Percentiles rank a stretch among this genome's conserved stretches.
These are phyloP conservation scores for Collariella sp. DNA, from an alignment of 495 filamentous ascomycete genomes.

Conservation along the genomic window DNA sequence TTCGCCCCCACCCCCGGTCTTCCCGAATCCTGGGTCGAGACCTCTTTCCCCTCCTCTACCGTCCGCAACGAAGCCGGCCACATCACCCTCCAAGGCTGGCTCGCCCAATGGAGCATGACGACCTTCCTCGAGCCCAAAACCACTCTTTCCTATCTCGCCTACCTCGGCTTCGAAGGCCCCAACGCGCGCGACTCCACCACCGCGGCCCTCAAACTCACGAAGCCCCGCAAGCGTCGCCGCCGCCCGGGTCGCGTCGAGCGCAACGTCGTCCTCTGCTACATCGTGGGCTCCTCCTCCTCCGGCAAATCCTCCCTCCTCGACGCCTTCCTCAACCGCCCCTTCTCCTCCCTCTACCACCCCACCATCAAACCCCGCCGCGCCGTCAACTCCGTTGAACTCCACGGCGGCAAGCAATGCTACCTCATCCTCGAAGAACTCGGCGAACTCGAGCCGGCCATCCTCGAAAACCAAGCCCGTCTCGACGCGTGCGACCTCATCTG, in stretches of 20 bases:
- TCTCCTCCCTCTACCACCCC: slow-evolving; percentile 77
- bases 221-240: slow-evolving; percentile 72
- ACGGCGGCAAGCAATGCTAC: slow-evolving; percentile 94
- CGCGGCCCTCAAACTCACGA: slow-evolving; percentile 82
- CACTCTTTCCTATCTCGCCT: slow-evolving; percentile 89
- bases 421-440: slow-evolving; percentile 92
- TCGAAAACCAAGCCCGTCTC: slow-evolving; percentile 87
- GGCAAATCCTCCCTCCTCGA: slow-evolving; percentile 87
- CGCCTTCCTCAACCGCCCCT: slow-evolving; percentile 81
- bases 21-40: slow-evolving; percentile 75
- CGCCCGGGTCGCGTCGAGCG: slow-evolving; percentile 79
- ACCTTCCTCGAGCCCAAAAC: slow-evolving; percentile 93
- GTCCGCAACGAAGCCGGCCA: slow-evolving; percentile 91
- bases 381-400: slow-evolving; percentile 93
- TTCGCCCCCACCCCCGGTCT: slow-evolving; percentile 92
- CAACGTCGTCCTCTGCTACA: slow-evolving; percentile 92
- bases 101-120: slow-evolving; percentile 99
- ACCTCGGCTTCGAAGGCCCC: slow-evolving; percentile 74
- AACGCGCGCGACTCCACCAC: slow-evolving; percentile 61
- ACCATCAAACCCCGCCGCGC: slow-evolving; percentile 90
- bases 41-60: slow-evolving; percentile 82
- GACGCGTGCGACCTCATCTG: slow-evolving; percentile 88
- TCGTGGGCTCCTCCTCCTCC: slow-evolving; percentile 72
- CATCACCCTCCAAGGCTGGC: slow-evolving; percentile 94
- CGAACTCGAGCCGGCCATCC: slow-evolving; percentile 85